A percentile compares a stretch with the other conserved stretches of the same genome.
These are phyloP conservation scores for Colletotrichum coccodes DNA, from an alignment of 2,329 filamentous ascomycete species.

Conservation along the genomic window DNA sequence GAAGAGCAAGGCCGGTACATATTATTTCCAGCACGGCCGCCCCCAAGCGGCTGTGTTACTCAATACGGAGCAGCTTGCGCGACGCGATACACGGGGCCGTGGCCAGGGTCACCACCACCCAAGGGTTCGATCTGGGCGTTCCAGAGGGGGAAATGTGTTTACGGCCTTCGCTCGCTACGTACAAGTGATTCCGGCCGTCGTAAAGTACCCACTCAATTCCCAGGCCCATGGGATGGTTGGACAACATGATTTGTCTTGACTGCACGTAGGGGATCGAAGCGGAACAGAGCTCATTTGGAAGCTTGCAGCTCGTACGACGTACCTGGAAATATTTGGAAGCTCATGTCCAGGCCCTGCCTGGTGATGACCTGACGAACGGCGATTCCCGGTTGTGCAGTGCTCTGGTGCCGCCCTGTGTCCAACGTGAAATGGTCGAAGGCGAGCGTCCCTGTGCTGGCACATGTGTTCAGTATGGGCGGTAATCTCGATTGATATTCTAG, in stretches of 20 bases:
- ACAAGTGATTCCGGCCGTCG: conserved; percentile 20
- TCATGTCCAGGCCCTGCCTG: conserved; percentile 4
- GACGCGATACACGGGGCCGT: conserved; percentile 31
- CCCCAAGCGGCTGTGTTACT: conserved; percentile 29
- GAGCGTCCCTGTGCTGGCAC: neutral
- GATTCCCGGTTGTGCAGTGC: conserved; percentile 11
- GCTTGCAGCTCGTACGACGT: conserved; percentile 29
- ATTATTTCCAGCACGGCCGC: conserved; percentile 17
- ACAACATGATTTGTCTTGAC: conserved; percentile 24
- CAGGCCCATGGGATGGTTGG: conserved; percentile 23
- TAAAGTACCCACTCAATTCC: conserved; percentile 33
- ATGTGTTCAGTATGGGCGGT: neutral
- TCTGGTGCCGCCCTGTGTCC: neutral
- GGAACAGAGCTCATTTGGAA: conserved; percentile 24
- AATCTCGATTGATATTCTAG: neutral
- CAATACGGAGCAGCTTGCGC: conserved; percentile 33
- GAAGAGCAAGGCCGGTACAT: conserved; percentile 9
- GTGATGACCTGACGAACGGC: conserved; percentile 12
- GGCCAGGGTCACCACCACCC: conserved; percentile 22
- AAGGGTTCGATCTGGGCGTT: conserved; percentile 25
- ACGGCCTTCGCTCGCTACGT: neutral
- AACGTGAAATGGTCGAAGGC: neutral
- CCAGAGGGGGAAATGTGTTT: neutral
- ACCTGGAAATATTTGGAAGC: conserved; percentile 6
- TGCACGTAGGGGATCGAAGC: conserved; percentile 18